These are phyloP conservation scores for Periconia digitata DNA, from an alignment of 2,329 filamentous ascomycete genomes.

Conservation along the genomic window DNA sequence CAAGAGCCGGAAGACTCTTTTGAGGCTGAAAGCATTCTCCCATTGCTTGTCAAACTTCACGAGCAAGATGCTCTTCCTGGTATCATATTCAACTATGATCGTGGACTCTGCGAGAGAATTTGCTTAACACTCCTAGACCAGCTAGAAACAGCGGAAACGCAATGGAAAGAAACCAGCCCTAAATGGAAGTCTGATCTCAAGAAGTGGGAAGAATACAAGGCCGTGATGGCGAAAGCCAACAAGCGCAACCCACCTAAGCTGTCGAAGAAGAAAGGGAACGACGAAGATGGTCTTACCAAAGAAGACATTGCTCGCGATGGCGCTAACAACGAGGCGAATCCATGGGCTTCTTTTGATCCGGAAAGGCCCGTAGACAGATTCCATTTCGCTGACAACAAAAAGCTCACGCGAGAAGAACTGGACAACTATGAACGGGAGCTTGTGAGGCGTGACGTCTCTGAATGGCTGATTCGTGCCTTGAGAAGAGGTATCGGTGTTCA, in stretches of 20 bases:
- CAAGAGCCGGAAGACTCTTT: slow-evolving; percentile 25
- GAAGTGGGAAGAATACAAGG: slow-evolving; percentile 61
- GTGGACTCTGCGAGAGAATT: slow-evolving; percentile 63
- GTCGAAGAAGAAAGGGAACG: slow-evolving; percentile 47
- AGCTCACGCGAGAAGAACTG: slow-evolving; percentile 61
- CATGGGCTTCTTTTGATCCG: slow-evolving; percentile 68
- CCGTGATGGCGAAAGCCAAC: slow-evolving; percentile 45
- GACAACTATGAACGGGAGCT: slow-evolving; percentile 57
- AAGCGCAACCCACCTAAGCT: slow-evolving; percentile 37
- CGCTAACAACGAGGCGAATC: slow-evolving; percentile 57
- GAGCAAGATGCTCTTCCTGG: slow-evolving; percentile 68
- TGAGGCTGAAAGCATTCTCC: slow-evolving; percentile 52
- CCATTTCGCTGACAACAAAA: slow-evolving; percentile 66
- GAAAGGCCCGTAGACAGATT: slow-evolving; percentile 64
- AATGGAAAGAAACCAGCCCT: slow-evolving; percentile 59
- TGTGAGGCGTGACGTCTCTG: slow-evolving; percentile 51
- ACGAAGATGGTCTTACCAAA: slow-evolving; percentile 55
- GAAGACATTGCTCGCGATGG: slow-evolving; percentile 60
- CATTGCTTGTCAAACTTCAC: slow-evolving; percentile 63
- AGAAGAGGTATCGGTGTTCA: slow-evolving; percentile 73
- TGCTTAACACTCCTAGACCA: slow-evolving; percentile 54
- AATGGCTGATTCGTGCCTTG: slow-evolving; percentile 62
- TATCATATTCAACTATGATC: slow-evolving; percentile 77
- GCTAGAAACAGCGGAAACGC: slow-evolving; percentile 57
- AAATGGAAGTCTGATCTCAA: slow-evolving; percentile 64